Evolutionary conservation across 2,329 filamentous ascomycete species (phyloP).

Genomic region (Fusarium tupiense): DNA sequence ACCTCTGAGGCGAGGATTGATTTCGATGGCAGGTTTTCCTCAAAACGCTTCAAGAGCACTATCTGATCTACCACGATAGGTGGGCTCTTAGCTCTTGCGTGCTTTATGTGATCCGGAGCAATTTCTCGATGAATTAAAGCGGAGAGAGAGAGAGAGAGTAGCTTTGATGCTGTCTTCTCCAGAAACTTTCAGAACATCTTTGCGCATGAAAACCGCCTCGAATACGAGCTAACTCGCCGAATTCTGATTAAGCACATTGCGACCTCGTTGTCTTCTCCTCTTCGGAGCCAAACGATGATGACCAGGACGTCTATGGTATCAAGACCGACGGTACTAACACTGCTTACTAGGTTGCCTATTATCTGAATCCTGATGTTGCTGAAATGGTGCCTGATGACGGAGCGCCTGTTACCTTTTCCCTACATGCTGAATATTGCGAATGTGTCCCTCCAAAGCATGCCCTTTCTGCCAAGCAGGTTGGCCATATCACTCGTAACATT

Average conservation of each 20-base stretch:
- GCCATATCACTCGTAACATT: background rate
- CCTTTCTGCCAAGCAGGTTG: background rate
- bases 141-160: slow-evolving; percentile 70
- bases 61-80: slow-evolving; percentile 45
- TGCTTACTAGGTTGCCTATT: background rate
- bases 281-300: background rate
- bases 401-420: background rate
- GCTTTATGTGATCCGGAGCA: slow-evolving; percentile 74
- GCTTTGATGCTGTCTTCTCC: slow-evolving; percentile 78
- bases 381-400: background rate
- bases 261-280: background rate
- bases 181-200: slow-evolving; percentile 64
- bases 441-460: background rate
- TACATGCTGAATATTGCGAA: background rate
- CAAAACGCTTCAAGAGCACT: background rate
- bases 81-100: slow-evolving; percentile 76
- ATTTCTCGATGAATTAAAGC: slow-evolving; percentile 68
- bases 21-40: slow-evolving; percentile 58
- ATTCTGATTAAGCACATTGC: slow-evolving; percentile 72
- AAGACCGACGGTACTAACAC: background rate
- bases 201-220: slow-evolving; percentile 57
- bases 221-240: slow-evolving; percentile 70
- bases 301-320: background rate
- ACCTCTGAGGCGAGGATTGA: slow-evolving; percentile 73
- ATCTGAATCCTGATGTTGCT: background rate